Conservation (phyloP, 2,329 filamentous ascomycete species). For the Moelleriella libera region DNA sequence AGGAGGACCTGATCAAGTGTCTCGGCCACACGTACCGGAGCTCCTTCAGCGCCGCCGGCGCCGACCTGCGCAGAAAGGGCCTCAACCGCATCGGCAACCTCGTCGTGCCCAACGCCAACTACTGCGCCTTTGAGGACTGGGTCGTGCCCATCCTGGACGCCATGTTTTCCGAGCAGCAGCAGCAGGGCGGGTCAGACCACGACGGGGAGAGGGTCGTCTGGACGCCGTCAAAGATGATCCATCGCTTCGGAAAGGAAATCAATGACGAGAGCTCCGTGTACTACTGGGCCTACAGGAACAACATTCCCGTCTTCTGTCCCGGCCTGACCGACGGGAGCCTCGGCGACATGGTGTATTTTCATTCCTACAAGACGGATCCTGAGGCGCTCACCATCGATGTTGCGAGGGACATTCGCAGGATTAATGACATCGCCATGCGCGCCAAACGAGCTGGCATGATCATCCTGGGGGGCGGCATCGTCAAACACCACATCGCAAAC, state of each 20-base stretch:
- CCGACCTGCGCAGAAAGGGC: conserved; percentile 66
- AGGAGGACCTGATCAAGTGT: conserved; percentile 98
- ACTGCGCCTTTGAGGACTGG: conserved; percentile 98
- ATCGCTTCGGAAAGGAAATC: conserved; percentile 83
- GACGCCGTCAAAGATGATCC: conserved; percentile 89
- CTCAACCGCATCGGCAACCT: conserved; percentile 95
- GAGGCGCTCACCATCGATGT: conserved; percentile 75
- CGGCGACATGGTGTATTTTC: conserved; percentile 97
- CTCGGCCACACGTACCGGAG: conserved; percentile 88
- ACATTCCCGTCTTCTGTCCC: conserved; percentile 94
- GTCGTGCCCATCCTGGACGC: conserved; percentile 85
- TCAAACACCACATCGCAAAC: conserved; percentile 98
- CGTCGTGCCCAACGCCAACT: conserved; percentile 86
- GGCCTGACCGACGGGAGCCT: conserved; percentile 89
- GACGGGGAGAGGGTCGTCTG: conserved; percentile 61
- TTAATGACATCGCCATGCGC: conserved; percentile 82
- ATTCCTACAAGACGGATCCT: conserved; percentile 84
- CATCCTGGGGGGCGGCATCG: conserved; percentile 81
- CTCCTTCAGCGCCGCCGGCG: conserved; percentile 65
- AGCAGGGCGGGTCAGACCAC: conserved; percentile 43
- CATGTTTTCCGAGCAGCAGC: conserved; percentile 90
- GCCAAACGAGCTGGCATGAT: conserved; percentile 90
- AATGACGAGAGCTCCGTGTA: conserved; percentile 83
- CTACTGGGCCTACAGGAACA: conserved; percentile 95
- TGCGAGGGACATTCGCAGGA: conserved; percentile 80